Evolutionary conservation across 352 stramenopile species (phyloP), one percentile per base, ranked within the genome.

Genomic region (Pythium dissimile): DNA sequence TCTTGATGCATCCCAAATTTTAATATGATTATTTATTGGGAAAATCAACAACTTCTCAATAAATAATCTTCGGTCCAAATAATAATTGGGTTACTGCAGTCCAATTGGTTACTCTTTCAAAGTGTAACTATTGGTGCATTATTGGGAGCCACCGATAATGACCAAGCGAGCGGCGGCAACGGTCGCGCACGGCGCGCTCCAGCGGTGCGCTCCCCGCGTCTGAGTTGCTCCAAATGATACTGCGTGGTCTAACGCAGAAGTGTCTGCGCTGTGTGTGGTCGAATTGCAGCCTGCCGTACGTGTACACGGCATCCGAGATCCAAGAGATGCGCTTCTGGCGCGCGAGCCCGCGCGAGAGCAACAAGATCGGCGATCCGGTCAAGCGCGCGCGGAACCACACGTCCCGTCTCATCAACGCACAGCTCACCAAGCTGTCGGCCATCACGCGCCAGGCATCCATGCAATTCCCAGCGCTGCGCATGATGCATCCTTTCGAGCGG

Each of bases 281-380:
- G 6, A 21, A 5, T 2, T 3, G 16, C 38, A 91, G 84, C 24
- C 64, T 94, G 37, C 84, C 84, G 54, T 94, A 92, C 48, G 78
- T 94, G 34, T 67, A 84, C 71, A 94, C 84, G 47, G 80, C 80
- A 5, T 74, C 69, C 5, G 84, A 94, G 74, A 90, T 94, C 54
- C 77, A 89, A 65, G 78, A 92, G 62, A 95, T 95, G 85, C 84
- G 85, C 58, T 93, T 95, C 64, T 95, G 85, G 85, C 75, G 79
- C 23, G 64, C 78, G 26, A 60, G 62, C 26, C 65, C 88, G 61
- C 75, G 71, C 51, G 85, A 95, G 64, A 92, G 81, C 69, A 67
- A 80, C 71, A 84, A 83, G 63, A 92, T 95, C 32, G 67, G 62
- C 7, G 84, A 93, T 57, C 84, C 85, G 6, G 71, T 95, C 61